A percentile compares a stretch with the other conserved stretches of the same genome.
phyloP scores from a whole-genome alignment of 108 stramenopile genomes.

The Discostella stelligeroides region DNA sequence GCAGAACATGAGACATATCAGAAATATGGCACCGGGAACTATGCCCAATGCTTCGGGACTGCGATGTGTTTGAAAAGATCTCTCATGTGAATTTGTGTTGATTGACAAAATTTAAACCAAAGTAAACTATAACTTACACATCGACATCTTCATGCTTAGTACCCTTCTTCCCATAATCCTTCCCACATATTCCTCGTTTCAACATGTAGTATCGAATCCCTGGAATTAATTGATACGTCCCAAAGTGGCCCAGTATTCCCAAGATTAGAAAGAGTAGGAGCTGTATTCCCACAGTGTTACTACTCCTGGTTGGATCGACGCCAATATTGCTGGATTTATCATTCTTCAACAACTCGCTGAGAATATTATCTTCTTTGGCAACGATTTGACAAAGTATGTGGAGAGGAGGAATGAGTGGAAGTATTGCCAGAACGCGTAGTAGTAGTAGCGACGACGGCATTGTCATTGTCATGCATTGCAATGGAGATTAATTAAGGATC shows the following conservation, averaged over 20 bases:
- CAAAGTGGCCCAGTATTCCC: conserved; percentile 33
- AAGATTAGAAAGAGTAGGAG: conserved; percentile 34
- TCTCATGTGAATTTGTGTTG: no score
- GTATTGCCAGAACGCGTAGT: background rate
- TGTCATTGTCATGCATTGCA: background rate
- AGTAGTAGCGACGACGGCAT: conserved; percentile 7
- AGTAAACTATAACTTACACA: conserved; percentile 38
- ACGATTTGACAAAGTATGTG: conserved; percentile 6
- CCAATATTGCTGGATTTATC: no score
- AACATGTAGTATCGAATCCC: conserved; percentile 64
- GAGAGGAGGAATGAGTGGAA: conserved; percentile 14
- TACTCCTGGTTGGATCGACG: no score
- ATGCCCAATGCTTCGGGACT: conserved; percentile 96
- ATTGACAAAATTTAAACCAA: no score
- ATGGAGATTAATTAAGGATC: no score
- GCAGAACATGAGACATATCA: conserved; percentile 88
- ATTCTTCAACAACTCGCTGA: no score
- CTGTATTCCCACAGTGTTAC: conserved; percentile 38
- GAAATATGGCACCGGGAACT: conserved; percentile 89
- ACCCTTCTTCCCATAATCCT: conserved; percentile 89
- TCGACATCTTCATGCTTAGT: conserved; percentile 61
- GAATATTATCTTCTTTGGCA: background rate
- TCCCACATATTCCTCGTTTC: conserved; percentile 79
- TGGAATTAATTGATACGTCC: conserved; percentile 46
- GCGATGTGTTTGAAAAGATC: no score